Base-by-base conservation (phyloP, 345 rosid species). In the Toxicodendron radicans region DNA sequence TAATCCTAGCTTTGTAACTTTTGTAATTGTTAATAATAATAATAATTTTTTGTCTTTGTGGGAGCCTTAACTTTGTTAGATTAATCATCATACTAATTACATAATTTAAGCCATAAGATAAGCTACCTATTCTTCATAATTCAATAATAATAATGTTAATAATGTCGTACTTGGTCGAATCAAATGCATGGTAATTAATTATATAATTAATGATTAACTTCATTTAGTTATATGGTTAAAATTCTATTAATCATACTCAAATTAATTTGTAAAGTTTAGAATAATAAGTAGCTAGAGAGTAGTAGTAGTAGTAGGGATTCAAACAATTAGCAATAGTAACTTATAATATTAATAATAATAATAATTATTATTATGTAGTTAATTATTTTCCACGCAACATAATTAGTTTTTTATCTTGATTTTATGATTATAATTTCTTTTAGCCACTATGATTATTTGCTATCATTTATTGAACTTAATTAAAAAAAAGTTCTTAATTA, bases 111-210 rank as follows among this genome's bases (percentile, higher is more conserved):
- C 51, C 75, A 49, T 51, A 49, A 63, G 51, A 51, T 72, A 72
- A 61, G 59, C 33, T 62, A 8, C 11, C 57, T 49, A 61, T 9
- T 17, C 23, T 38, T 38, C 52, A 30, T 52, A 41, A 38, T 57
- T 46, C 30, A 38, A 69, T 62, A 69, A 69, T 70, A 23, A 61
- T 41, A 58, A 62, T 72, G 5, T 38, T 38, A 4, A 38, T 38
- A 72, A 12, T 72, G 68, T 33, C 20, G 75, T 51, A 72, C 75
- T 62, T 61, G 5, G 35, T 33, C 48, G 33, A 51, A 72, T 48
- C 17, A 38, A 38, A 38, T 51, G 18, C 54, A 51, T 51, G 54
- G 54, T 51, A 51, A 51, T 49, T 11, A 11, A 10, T 49, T 3
- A 49, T 49, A 49, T 6, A 11, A 11, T 49, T 49, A 33, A 72